Conservation (phyloP, 352 stramenopile species). For the Phytophthora fragariae region DNA sequence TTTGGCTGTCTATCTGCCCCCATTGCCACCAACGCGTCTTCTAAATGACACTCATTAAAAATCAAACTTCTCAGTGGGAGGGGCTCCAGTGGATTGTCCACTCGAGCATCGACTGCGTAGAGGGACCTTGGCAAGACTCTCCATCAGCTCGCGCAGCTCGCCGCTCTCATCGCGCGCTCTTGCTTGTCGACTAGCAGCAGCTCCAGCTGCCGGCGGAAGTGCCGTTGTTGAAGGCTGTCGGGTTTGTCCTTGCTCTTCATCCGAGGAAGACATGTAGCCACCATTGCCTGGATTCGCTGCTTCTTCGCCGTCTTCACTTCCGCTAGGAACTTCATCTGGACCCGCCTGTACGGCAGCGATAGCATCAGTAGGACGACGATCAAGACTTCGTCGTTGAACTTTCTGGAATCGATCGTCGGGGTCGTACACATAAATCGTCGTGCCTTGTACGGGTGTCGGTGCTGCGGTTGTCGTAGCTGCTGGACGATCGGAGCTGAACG, state of each 20-base stretch:
- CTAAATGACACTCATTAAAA: slow-evolving; percentile 36
- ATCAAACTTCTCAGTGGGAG: slow-evolving; percentile 59
- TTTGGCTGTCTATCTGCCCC: slow-evolving; percentile 3
- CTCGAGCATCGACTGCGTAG: slow-evolving; percentile 61
- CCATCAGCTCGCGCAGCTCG: slow-evolving; percentile 67
- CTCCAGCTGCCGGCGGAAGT: slow-evolving; percentile 4
- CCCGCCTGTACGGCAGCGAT: neutral
- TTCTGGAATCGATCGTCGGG: slow-evolving; percentile 45
- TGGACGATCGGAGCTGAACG: slow-evolving; percentile 16
- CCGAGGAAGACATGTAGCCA: slow-evolving; percentile 26
- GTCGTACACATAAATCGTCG: slow-evolving; percentile 63
- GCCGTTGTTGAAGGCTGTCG: neutral
- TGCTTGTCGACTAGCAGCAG: slow-evolving; percentile 3
- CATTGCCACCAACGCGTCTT: slow-evolving; percentile 4
- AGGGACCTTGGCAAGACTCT: slow-evolving; percentile 54
- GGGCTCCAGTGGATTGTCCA: slow-evolving; percentile 60
- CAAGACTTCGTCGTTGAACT: slow-evolving; percentile 41
- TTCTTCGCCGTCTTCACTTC: slow-evolving; percentile 16
- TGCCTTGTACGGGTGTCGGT: slow-evolving; percentile 29
- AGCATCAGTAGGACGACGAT: slow-evolving; percentile 11
- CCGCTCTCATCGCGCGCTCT: slow-evolving; percentile 56
- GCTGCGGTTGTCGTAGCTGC: slow-evolving; percentile 2
- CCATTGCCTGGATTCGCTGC: slow-evolving; percentile 1
- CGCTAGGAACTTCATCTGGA: slow-evolving; percentile 12
- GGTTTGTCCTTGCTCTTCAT: slow-evolving; percentile 41